A percentile compares a stretch with the other conserved stretches of the same genome.
phyloP scores from a whole-genome alignment of 805 yeast species.

The Candida boidinii region DNA sequence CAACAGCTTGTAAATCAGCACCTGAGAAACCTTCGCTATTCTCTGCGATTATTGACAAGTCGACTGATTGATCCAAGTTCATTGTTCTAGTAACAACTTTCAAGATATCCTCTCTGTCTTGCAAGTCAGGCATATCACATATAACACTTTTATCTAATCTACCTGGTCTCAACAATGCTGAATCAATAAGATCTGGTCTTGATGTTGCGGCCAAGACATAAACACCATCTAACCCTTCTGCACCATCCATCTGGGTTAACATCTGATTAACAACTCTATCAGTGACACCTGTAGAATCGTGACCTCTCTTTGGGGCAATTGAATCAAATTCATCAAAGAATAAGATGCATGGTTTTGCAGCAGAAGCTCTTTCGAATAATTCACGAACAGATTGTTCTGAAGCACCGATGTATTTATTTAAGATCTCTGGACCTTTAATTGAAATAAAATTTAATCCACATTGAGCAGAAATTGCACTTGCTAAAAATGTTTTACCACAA shows the following conservation, averaged over 20 bases:
- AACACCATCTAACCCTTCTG: constrained; percentile 95
- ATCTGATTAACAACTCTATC: constrained; percentile 96
- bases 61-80: constrained; percentile 43
- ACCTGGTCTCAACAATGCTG: constrained; percentile 93
- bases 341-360: constrained; percentile 88
- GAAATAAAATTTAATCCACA: constrained; percentile 92
- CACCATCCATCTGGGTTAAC: constrained; percentile 98
- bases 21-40: constrained; percentile 77
- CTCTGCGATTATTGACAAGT: constrained; percentile 45
- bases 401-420: constrained; percentile 94
- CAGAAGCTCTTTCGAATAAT: constrained; percentile 85
- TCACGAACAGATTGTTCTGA: constrained; percentile 93
- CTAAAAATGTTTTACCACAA: constrained; percentile 90
- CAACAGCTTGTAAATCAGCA: constrained; percentile 89
- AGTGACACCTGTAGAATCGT: constrained; percentile 95
- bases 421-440: constrained; percentile 91
- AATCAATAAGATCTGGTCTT: constrained; percentile 91
- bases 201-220: constrained; percentile 95
- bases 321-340: constrained; percentile 96
- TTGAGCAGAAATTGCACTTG: constrained; percentile 88
- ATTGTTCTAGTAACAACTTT: constrained; percentile 50
- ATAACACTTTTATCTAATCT: constrained; percentile 87
- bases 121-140: constrained; percentile 74
- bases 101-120: constrained; percentile 70
- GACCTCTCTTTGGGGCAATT: constrained; percentile 96